Base-by-base conservation (phyloP, 441 rosid genomes). In the Manihot esculenta region DNA sequence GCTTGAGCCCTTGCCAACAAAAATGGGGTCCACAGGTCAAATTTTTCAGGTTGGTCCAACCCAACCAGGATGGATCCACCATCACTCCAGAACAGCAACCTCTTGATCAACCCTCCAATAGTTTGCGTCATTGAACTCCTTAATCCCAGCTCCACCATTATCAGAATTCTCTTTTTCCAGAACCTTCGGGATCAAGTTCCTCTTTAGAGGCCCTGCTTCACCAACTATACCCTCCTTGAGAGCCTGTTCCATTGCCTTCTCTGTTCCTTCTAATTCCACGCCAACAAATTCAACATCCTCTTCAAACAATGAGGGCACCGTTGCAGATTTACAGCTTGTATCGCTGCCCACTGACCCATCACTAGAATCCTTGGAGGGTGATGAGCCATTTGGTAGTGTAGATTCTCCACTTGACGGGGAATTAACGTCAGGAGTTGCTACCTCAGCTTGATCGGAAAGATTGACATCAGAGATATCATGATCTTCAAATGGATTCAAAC, bases 251-350 rank as follows among this genome's bases (percentile, higher is more conserved):
- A 93, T 95, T 54, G 97, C 97, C 82, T 89, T 91, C 83, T 89
- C 97, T 1, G 94, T 89, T 27, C 98, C 98, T 83, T 89, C 93
- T 72, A 87, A 65, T 76, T 93, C 97, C 70, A 93, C 95, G 1
- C 99, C 99, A 3, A 95, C 97, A 74, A 91, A 93, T 78, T 95
- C 99, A 61, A 95, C 97, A 73, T 93, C 99, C 81, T 93, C 99
- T 74, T 95, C 99, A 24, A 95, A 93, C 74, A 95, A 71, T 30
- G 97, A 88, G 7, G 86, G 84, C 14, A 81, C 81, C 0, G 87
- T 21, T 24, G 86, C 80, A 56, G 91, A 78, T 78, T 74, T 85
- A 64, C 81, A 75, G 72, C 84, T 80, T 27, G 76, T n/a, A 42
- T 79, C 84, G n/a, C 80, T 80, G 77, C 78, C 74, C 45, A 11